Evolutionary conservation across 1,284 basidiomycete genomes (phyloP), one percentile per base, ranked within the genome.

Genomic region (Trametes pubescens): DNA sequence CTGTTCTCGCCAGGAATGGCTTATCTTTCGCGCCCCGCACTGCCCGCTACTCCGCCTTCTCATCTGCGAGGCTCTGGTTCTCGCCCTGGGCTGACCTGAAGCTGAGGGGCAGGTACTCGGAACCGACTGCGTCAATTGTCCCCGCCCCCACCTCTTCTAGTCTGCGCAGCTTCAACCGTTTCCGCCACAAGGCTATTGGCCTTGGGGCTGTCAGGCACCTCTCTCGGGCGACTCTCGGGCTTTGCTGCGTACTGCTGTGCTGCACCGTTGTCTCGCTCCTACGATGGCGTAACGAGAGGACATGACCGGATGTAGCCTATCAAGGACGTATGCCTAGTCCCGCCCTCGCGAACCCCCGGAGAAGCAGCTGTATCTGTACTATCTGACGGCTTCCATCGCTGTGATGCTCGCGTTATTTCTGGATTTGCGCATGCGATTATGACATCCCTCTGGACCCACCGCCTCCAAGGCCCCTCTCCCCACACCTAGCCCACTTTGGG

Each of bases 101-200:
- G 29, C 29, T 32, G 29, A 4, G 18, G 46, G 34, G 44, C 8
- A 51, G 26, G 16, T 51, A 37, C 18, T n/a, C 53, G 60, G 60
- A 51, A 24, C 47, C 53, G 38, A 29, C 59, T 61, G 60, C 60
- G 53, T 61, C 60, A 61, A 51, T 9, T 61, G 60, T 22, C 7
- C 5, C 60, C 60, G 60, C 43, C 11, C 8, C 52, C 24, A 14
- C 26, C 53, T 14, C 59, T 61, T 53, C 34, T 53, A 38, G 52
- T 4, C 43, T 29, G 26, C 43, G 18, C 38, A 55, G 52, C 26
- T 35, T 56, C 60, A n/a, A n/a, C 51, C 24, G 37, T 56, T 35
- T n/a, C 51, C 53, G 53, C 60, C 47, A 61, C 60, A 56, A 61
- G 21, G 60, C 60, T 51, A 18, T 48, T 37, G 60, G 53, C 14